Conservation (phyloP, 2,329 filamentous ascomycete species). For the Colletotrichum acutatum region DNA sequence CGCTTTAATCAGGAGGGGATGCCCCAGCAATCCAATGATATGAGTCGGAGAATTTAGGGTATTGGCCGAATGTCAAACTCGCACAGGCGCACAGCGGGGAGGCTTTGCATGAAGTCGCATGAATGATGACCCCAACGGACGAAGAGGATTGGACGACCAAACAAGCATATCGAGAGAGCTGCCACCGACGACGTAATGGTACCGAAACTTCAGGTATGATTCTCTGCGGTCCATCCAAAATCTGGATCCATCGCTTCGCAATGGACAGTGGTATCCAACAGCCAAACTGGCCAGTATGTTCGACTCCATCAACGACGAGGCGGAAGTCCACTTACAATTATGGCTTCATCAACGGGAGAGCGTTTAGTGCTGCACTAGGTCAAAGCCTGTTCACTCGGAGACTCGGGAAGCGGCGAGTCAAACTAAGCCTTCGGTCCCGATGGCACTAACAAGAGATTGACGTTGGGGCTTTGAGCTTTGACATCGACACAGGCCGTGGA, state of each 20-base stretch:
- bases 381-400: constrained; percentile 13
- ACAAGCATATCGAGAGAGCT: constrained; percentile 14
- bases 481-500: not conserved
- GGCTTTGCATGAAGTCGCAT: constrained; percentile 21
- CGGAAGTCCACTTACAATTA: not conserved
- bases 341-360: constrained; percentile 7
- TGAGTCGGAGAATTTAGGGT: constrained; percentile 27
- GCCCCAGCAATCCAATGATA: not conserved
- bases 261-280: not conserved
- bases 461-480: constrained; percentile 15
- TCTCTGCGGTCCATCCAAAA: not conserved
- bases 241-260: not conserved
- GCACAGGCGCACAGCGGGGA: not conserved
- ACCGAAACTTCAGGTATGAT: not conserved
- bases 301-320: not conserved
- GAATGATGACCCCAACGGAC: constrained; percentile 3
- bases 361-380: constrained; percentile 4
- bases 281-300: not conserved
- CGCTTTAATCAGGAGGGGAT: constrained; percentile 12
- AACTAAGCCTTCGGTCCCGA: constrained; percentile 24
- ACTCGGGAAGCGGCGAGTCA: constrained; percentile 6
- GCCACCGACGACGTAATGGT: not conserved
- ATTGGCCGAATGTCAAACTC: constrained; percentile 1
- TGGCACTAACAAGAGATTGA: constrained; percentile 7
- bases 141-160: constrained; percentile 11